Evolutionary conservation across 2,329 filamentous ascomycete genomes (phyloP).

Genomic region (Sporothrix luriei): DNA sequence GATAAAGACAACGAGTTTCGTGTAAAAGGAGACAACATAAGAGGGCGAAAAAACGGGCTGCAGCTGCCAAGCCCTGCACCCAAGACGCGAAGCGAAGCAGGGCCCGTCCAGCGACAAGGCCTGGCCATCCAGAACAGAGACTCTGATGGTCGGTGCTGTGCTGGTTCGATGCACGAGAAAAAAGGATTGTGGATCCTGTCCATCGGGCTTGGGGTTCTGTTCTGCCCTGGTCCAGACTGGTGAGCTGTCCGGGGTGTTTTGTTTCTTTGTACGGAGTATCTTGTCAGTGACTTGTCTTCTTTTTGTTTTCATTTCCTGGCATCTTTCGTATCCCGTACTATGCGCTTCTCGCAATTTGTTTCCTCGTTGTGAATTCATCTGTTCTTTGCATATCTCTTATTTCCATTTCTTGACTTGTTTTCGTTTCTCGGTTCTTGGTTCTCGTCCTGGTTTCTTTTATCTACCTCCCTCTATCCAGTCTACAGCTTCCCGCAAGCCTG

Average conservation of each 20-base stretch:
- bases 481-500: background rate
- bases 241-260: background rate
- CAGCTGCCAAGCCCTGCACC: conserved; percentile 23
- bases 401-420: background rate
- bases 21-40: background rate
- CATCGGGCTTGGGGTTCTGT: background rate
- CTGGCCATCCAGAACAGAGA: conserved; percentile 1
- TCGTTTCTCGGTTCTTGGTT: background rate
- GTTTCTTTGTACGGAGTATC: background rate
- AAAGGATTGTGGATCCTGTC: conserved; percentile 17
- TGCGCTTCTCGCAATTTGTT: background rate
- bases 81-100: conserved; percentile 13
- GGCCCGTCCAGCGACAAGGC: background rate
- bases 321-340: background rate
- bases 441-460: conserved; percentile 11
- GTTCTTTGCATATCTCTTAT: background rate
- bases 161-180: background rate
- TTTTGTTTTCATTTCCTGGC: background rate
- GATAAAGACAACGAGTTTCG: background rate
- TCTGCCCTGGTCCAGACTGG: background rate
- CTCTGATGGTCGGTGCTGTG: conserved; percentile 5
- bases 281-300: background rate
- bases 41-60: background rate
- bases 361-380: background rate
- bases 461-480: background rate